Evolutionary conservation across 352 stramenopile genomes (phyloP).

Genomic region (Lagenidium giganteum): DNA sequence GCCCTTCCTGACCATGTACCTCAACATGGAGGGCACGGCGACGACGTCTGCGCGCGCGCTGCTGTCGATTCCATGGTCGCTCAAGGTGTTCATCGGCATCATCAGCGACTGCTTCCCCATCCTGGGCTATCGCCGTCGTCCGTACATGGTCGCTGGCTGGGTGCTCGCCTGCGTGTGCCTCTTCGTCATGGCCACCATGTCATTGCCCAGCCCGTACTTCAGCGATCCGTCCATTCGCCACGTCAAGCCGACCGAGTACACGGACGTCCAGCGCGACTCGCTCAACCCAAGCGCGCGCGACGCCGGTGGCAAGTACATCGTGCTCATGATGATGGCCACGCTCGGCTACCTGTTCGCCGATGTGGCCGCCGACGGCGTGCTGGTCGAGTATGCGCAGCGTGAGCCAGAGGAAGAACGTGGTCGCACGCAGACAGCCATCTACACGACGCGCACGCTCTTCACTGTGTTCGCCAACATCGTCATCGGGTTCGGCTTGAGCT

Average conservation of each 20-base stretch:
- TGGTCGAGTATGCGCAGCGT: slow-evolving; percentile 19
- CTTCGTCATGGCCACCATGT: slow-evolving; percentile 11
- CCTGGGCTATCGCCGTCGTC: slow-evolving; percentile 15
- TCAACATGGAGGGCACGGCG: slow-evolving; percentile 25
- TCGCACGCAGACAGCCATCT: slow-evolving; percentile 16
- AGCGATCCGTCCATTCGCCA: slow-evolving; percentile 9
- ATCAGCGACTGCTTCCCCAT: slow-evolving; percentile 25
- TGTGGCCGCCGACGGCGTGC: slow-evolving; percentile 24
- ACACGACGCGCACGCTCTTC: slow-evolving; percentile 17
- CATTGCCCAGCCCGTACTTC: slow-evolving; percentile 15
- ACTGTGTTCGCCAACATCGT: slow-evolving; percentile 15
- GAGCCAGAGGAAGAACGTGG: slow-evolving; percentile 10
- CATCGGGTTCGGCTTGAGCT: slow-evolving; percentile 19
- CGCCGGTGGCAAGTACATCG: slow-evolving; percentile 16
- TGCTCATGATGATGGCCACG: slow-evolving; percentile 25
- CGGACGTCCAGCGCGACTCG: background rate
- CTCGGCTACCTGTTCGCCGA: slow-evolving; percentile 29
- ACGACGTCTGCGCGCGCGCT: slow-evolving; percentile 21
- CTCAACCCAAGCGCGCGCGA: slow-evolving; percentile 17
- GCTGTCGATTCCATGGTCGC: slow-evolving; percentile 27
- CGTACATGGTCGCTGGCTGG: slow-evolving; percentile 21
- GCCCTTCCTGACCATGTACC: slow-evolving; percentile 24
- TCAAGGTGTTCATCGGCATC: slow-evolving; percentile 35
- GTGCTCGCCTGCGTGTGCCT: slow-evolving; percentile 9
- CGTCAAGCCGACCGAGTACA: background rate